Percentiles rank a stretch among this genome's conserved stretches.
Conservation (phyloP, 371 early-diverging fungal species). For the Mortierella sp. region DNA sequence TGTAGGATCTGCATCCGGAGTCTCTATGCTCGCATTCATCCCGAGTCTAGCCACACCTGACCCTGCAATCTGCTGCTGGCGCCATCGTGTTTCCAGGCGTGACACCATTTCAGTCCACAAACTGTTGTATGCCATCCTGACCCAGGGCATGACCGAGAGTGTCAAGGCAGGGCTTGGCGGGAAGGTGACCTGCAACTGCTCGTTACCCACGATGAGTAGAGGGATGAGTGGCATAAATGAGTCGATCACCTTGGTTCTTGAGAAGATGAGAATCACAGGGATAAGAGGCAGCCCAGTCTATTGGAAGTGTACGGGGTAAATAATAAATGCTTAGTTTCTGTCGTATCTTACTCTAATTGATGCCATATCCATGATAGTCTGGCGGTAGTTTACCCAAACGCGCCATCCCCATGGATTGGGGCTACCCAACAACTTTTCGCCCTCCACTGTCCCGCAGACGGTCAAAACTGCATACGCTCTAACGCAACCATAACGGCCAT, state of each 20-base stretch:
- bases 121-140: conserved; percentile 69
- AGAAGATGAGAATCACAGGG: conserved; percentile 73
- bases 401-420: conserved; percentile 76
- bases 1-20: conserved; percentile 33
- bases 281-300: conserved; percentile 71
- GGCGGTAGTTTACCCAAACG: conserved; percentile 64
- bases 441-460: conserved; percentile 76
- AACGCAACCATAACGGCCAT: neutral
- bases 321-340: neutral
- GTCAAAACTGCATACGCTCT: conserved; percentile 79
- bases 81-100: conserved; percentile 50
- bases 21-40: conserved; percentile 46
- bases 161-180: conserved; percentile 70
- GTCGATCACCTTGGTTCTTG: conserved; percentile 66
- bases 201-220: conserved; percentile 61
- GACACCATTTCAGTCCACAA: conserved; percentile 58
- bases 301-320: neutral
- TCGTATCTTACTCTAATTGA: too few species aligned
- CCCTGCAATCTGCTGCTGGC: conserved; percentile 47
- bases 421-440: conserved; percentile 73
- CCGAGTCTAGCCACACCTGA: conserved; percentile 48
- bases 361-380: neutral
- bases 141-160: conserved; percentile 72
- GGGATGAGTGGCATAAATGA: conserved; percentile 69
- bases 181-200: conserved; percentile 64